Conservation (phyloP, 306 rosid genomes). For the Medicago lupulina region DNA sequence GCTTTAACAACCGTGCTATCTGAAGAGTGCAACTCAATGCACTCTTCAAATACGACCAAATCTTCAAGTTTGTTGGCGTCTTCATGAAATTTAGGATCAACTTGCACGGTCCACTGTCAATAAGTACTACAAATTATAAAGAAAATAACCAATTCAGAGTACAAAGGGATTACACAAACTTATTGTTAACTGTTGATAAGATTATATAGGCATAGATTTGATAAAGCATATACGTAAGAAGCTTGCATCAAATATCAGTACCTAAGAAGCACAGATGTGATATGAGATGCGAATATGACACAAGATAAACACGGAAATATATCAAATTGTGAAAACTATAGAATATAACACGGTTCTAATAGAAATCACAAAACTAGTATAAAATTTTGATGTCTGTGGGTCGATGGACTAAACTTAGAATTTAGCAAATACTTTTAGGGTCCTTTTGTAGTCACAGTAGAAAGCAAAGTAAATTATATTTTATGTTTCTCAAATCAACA, state of each 20-base stretch:
- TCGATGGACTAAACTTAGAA: background rate
- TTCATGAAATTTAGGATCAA: slow-evolving; percentile 91
- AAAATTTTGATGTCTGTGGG: background rate
- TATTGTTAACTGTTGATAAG: slow-evolving; percentile 3
- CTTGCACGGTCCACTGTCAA: slow-evolving; percentile 91
- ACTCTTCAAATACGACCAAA: slow-evolving; percentile 92
- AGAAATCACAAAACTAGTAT: background rate
- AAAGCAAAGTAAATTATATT: slow-evolving; percentile 28
- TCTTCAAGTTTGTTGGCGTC: slow-evolving; percentile 84
- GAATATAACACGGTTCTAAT: slow-evolving; percentile 2
- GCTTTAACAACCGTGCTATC: slow-evolving; percentile 73
- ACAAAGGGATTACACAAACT: slow-evolving; percentile 18
- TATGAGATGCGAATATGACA: background rate
- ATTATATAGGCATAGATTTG: slow-evolving; percentile 16
- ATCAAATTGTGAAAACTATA: background rate
- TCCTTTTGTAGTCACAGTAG: slow-evolving; percentile 7
- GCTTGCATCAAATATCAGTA: slow-evolving; percentile 18
- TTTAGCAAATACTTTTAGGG: background rate
- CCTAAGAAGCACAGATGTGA: background rate
- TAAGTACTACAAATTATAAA: slow-evolving; percentile 40
- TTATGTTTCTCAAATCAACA: slow-evolving; percentile 22
- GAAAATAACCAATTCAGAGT: slow-evolving; percentile 26
- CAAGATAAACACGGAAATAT: background rate
- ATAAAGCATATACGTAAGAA: background rate
- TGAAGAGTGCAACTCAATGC: slow-evolving; percentile 78